Base-by-base conservation (phyloP, 305 asterid genomes). In the Fraxinus angustifolia region DNA sequence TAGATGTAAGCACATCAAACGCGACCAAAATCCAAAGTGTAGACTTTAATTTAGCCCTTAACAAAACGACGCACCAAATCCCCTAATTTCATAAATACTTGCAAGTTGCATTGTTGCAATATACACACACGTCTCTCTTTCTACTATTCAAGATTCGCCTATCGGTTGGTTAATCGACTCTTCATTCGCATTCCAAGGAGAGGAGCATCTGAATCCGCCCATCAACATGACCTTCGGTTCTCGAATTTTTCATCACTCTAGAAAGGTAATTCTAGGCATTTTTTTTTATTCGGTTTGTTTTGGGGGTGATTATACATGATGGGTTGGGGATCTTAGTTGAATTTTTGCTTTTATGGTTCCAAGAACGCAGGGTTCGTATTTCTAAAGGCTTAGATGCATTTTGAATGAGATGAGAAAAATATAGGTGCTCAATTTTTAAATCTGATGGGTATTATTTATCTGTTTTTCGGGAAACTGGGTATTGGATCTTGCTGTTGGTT, bases 221-320 rank as follows among this genome's bases (percentile, higher is more conserved):
- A 77, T 10, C 78, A 58, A 19, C 84, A 84, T 84, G 86, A 70
- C 80, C 17, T 76, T 40, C 68, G 84, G 82, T 3, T 71, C 87
- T 40, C 73, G 84, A 45, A 80, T 84, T 72, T 16, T 84, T 53
- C 77, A 42, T 58, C 87, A 77, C 77, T 80, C 82, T 19, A 72
- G 50, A 60, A 80, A 84, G 84, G 87, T 56, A 48, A n/a, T 58
- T 68, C 65, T 45, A 8, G 14, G 19, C 33, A 8, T 23, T 36
- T 19, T 60, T 50, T n/a, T 71, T 35, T 34, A n/a, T 34, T 34
- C 6, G 6, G 12, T 17, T 48, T 6, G 30, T 79, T 36, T 35
- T 35, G 1, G 3, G 21, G 79, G 11, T 48, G 23, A 76, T 48
- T 45, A 7, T 14, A 12, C 3, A 17, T 75, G 74, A 30, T 68